These are phyloP conservation scores for Aspergillus nomiae DNA, from an alignment of 2,329 filamentous ascomycete genomes.

Conservation along the genomic window DNA sequence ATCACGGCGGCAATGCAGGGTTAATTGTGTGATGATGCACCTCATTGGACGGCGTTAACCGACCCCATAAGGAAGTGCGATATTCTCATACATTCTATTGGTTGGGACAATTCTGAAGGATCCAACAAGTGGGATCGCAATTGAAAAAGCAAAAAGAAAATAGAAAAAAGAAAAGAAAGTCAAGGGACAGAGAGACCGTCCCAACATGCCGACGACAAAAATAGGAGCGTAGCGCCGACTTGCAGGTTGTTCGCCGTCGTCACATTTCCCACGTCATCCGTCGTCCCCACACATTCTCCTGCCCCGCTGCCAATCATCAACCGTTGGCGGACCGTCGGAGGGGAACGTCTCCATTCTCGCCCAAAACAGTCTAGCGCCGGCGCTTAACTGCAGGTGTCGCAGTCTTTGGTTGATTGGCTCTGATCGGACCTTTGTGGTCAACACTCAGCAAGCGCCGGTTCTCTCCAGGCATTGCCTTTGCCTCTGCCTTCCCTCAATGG, in stretches of 20 bases:
- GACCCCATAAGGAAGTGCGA: background rate
- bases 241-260: background rate
- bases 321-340: background rate
- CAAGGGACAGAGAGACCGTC: no score
- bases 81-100: background rate
- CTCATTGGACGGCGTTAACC: constrained; percentile 1
- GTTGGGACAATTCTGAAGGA: background rate
- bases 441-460: background rate
- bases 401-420: background rate
- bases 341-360: background rate
- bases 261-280: background rate
- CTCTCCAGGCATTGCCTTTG: background rate
- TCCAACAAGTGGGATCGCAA: background rate
- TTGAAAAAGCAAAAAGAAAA: background rate
- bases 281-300: constrained; percentile 12
- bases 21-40: constrained; percentile 17
- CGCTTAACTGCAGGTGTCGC: constrained; percentile 23
- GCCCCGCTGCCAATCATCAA: background rate
- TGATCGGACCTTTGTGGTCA: background rate
- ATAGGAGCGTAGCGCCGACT: background rate
- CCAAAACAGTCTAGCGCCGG: constrained; percentile 16
- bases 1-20: constrained; percentile 19
- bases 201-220: background rate
- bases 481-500: background rate
- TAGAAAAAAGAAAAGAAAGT: background rate